phyloP scores from a whole-genome alignment of 257 asterid genomes.

The Solanum bukasovii region DNA sequence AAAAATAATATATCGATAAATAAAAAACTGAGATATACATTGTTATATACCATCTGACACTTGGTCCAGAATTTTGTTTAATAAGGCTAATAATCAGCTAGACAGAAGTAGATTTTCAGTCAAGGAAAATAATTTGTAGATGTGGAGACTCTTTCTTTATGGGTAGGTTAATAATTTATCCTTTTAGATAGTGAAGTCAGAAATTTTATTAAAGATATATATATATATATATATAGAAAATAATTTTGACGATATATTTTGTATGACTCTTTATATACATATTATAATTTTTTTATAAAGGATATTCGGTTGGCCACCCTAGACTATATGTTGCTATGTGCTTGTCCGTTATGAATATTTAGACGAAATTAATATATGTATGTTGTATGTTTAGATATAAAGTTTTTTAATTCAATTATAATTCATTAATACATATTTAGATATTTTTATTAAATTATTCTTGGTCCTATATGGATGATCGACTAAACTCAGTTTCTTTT shows the following conservation, averaged over 20 bases:
- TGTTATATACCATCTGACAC: neutral
- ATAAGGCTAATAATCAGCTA: neutral
- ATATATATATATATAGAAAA: no score
- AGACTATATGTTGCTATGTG: no score
- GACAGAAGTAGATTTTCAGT: neutral
- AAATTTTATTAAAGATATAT: no score
- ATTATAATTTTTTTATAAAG: no score
- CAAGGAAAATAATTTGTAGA: neutral
- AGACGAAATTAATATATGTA: neutral
- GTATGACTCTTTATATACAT: no score
- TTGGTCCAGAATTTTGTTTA: neutral
- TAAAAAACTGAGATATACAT: neutral
- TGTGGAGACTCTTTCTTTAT: neutral
- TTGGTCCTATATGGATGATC: neutral
- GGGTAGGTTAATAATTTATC: neutral
- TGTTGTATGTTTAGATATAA: neutral
- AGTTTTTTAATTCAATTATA: no score
- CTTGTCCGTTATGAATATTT: neutral
- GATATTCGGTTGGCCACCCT: rapidly evolving
- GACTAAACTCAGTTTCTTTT: neutral
- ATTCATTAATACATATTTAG: no score
- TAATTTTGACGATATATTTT: no score
- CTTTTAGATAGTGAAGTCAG: rapidly evolving
- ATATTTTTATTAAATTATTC: neutral
- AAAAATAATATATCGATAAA: neutral